Conservation (phyloP, 2,329 filamentous ascomycete species). For the Xylariales sp. region DNA sequence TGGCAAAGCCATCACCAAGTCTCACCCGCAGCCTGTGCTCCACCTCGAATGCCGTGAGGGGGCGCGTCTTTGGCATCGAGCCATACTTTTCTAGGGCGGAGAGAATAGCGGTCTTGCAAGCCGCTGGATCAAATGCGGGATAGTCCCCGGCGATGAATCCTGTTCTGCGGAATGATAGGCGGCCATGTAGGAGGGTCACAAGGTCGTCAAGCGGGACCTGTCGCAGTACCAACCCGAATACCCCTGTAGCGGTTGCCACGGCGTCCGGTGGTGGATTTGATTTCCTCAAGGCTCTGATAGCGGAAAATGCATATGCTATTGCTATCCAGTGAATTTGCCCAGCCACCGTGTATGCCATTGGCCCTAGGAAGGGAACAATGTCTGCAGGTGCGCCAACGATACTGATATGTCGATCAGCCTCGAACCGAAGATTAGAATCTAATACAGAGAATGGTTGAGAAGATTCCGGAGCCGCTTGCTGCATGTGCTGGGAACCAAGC, state of each 20-base stretch:
- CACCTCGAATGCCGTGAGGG: conserved; percentile 3
- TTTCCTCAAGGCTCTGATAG: neutral
- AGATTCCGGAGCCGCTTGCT: no score
- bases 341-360: conserved; percentile 2
- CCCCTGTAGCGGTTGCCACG: neutral
- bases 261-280: neutral
- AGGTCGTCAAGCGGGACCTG: neutral
- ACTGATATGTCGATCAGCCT: neutral
- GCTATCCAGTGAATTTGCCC: conserved; percentile 6
- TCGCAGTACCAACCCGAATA: neutral
- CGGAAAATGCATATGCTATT: conserved; percentile 1
- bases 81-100: neutral
- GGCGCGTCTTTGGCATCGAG: neutral
- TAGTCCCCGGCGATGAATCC: conserved; percentile 3
- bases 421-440: no score
- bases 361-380: neutral
- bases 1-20: neutral
- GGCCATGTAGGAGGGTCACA: neutral
- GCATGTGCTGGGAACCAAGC: no score
- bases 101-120: neutral
- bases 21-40: neutral
- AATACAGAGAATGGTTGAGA: no score
- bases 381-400: neutral
- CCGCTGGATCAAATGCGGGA: neutral
- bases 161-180: conserved; percentile 3